Conservation (phyloP, 257 asterid species). For the Avicennia marina region DNA sequence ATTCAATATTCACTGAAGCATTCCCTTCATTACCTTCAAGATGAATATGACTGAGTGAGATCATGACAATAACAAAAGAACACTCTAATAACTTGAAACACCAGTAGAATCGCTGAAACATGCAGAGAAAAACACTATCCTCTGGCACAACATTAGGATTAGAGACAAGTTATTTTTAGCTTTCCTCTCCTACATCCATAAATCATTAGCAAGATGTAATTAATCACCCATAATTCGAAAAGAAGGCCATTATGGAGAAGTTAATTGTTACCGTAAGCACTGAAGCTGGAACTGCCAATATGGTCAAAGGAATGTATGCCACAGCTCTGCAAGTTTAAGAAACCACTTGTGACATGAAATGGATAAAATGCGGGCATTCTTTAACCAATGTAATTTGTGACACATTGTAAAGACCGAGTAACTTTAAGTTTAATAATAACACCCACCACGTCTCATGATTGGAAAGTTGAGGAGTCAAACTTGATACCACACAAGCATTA, state of each 20-base stretch:
- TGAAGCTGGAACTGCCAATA: constrained; percentile 98
- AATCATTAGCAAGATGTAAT: background rate
- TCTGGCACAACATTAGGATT: too few species aligned
- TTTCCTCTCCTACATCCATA: background rate
- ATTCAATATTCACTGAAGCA: background rate
- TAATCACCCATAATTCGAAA: background rate
- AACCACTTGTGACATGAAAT: constrained; percentile 12
- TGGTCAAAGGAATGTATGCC: constrained; percentile 90
- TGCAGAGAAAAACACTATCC: too few species aligned
- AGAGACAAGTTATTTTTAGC: too few species aligned
- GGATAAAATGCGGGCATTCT: constrained; percentile 6
- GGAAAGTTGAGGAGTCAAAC: too few species aligned
- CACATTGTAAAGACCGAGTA: background rate
- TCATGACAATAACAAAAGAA: background rate
- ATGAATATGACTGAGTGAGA: background rate
- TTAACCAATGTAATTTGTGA: background rate
- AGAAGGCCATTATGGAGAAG: background rate
- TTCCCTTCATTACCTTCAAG: background rate
- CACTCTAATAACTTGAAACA: background rate
- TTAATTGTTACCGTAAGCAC: constrained; percentile 65
- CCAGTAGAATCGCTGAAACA: too few species aligned
- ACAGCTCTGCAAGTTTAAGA: constrained; percentile 59
- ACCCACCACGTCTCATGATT: too few species aligned
- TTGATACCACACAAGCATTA: too few species aligned
- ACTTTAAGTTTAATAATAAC: too few species aligned